A percentile compares a stretch with the other conserved stretches of the same genome.
These are phyloP conservation scores for Scheffersomyces insectosa DNA, from an alignment of 1,139 yeast genomes.

Conservation along the genomic window DNA sequence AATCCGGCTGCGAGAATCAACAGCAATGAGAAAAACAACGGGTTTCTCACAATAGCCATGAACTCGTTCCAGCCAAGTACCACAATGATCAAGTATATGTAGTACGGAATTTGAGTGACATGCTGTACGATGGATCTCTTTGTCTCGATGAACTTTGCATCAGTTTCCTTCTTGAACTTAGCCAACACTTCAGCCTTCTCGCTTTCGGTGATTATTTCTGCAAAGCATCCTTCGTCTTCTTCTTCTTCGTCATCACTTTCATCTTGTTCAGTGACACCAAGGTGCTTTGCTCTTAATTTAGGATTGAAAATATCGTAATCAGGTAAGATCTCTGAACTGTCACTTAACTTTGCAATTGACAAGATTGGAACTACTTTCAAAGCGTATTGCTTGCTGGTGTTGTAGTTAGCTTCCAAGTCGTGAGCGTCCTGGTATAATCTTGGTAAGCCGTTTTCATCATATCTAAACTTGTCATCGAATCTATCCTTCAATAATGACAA, in stretches of 20 bases:
- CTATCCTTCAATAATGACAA: slow-evolving; percentile 60
- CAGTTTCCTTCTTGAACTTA: slow-evolving; percentile 75
- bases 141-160: slow-evolving; percentile 81
- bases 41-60: slow-evolving; percentile 83
- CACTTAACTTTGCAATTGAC: slow-evolving; percentile 54
- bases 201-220: slow-evolving; percentile 56
- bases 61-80: slow-evolving; percentile 96
- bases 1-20: slow-evolving; percentile 56
- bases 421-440: slow-evolving; percentile 72
- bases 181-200: slow-evolving; percentile 59
- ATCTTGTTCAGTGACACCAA: slow-evolving; percentile 30
- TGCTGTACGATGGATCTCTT: slow-evolving; percentile 72
- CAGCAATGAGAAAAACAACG: slow-evolving; percentile 65
- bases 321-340: slow-evolving; percentile 59
- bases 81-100: slow-evolving; percentile 69
- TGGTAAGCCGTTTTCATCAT: slow-evolving; percentile 82
- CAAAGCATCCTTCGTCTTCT: slow-evolving; percentile 44
- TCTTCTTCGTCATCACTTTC: slow-evolving; percentile 42
- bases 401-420: slow-evolving; percentile 70
- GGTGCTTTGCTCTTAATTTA: slow-evolving; percentile 22
- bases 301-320: slow-evolving; percentile 45
- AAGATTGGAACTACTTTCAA: slow-evolving; percentile 59
- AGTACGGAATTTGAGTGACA: slow-evolving; percentile 78
- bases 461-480: slow-evolving; percentile 82
- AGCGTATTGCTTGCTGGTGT: slow-evolving; percentile 58